Evolutionary conservation across 1,284 basidiomycete genomes (phyloP), one percentile per base, ranked within the genome.

Genomic region (Leccinum pachyderme): DNA sequence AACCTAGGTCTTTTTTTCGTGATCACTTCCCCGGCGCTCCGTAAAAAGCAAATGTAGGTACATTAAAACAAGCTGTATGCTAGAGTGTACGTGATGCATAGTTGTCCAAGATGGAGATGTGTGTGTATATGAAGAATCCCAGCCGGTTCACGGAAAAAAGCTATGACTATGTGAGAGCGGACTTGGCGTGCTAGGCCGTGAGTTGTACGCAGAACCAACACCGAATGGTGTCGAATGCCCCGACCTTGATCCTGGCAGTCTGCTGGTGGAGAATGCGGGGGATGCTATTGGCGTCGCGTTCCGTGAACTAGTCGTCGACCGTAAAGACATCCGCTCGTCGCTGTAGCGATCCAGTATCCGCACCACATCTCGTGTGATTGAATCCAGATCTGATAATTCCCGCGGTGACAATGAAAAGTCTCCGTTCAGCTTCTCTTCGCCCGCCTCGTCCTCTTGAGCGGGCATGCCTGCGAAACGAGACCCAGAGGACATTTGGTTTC

Each of bases 301-400:
- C 57, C 84, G 78, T 41, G 87, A 87, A 60, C 78, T 85, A 41
- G 75, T 71, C 46, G 78, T 75, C 2, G 86, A 87, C 64, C 81
- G 81, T 35, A 72, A 73, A 15, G 74, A 72, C 59, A 79, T 68
- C 53, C 84, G 76, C 64, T 89, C 88, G 3, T 82, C 78, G 61
- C 77, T 83, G 66, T 83, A 87, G 49, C 77, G 77, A 63, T 87
- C 81, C 48, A 95, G 72, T 51, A 93, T 82, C 31, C 78, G 73
- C 33, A 93, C 91, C 50, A 93, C 77, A 61, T 89, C 84, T 58
- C 81, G 78, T 15, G 90, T 91, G 63, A 93, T 76, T 37, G 81
- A 67, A 60, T 91, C 88, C 51, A 94, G 73, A 63, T 94, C 90
- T 64, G 79, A 80, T 59, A 90, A 76, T 73, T 95, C 92, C 49